Evolutionary conservation across 805 yeast genomes (phyloP).

Genomic region (Saturnispora besseyi): DNA sequence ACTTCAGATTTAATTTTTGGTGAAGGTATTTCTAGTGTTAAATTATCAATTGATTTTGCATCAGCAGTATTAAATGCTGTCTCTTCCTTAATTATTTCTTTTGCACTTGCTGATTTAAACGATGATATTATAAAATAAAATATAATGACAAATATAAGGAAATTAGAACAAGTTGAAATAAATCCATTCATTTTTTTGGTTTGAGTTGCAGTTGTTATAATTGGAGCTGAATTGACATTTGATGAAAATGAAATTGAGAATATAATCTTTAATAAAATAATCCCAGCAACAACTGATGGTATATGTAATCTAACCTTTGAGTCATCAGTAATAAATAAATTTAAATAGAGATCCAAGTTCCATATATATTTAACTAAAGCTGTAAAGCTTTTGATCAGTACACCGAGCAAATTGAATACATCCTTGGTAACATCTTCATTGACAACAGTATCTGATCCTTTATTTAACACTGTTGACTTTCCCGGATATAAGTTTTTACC

Average conservation of each 20-base stretch:
- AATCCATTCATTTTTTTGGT: not conserved
- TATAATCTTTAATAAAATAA: conserved; percentile 13
- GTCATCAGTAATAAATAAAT: conserved; percentile 18
- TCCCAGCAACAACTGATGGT: conserved; percentile 16
- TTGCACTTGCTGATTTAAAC: not conserved
- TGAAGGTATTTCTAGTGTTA: not conserved
- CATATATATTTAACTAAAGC: conserved; percentile 15
- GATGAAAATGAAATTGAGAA: conserved; percentile 5
- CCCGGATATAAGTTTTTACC: conserved; percentile 13
- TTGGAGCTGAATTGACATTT: not conserved
- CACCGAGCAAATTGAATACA: conserved; percentile 10
- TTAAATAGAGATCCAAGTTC: conserved; percentile 24
- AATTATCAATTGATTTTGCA: not conserved
- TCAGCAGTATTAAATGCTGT: conserved; percentile 5
- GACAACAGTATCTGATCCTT: not conserved
- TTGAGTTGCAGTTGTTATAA: not conserved
- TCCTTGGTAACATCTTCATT: conserved; percentile 11
- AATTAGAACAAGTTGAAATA: not conserved
- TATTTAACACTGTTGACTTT: not conserved
- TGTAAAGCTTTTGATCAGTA: conserved; percentile 7
- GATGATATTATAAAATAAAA: not conserved
- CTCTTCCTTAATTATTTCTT: not conserved
- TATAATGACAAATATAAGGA: not conserved
- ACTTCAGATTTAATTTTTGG: not conserved
- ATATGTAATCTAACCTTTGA: conserved; percentile 21